phyloP scores from a whole-genome alignment of 2,329 filamentous ascomycete genomes.

The Cladosporium velox region DNA sequence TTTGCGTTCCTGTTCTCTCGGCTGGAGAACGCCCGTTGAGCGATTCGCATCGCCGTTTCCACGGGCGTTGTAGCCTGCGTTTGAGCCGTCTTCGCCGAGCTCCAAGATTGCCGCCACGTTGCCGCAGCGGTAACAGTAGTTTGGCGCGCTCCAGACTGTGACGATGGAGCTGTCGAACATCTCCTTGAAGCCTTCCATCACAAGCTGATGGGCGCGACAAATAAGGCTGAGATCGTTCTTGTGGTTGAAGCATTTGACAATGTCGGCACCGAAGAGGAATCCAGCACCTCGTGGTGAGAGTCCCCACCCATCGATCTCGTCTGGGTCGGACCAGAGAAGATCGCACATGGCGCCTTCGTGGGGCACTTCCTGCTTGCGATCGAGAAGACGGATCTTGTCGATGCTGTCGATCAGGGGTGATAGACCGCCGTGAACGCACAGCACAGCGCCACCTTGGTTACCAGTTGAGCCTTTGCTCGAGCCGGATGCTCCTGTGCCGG shows the following conservation, averaged over 20 bases:
- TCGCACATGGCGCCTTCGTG: constrained; percentile 99
- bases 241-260: constrained; percentile 95
- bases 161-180: constrained; percentile 97
- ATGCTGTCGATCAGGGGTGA: constrained; percentile 89
- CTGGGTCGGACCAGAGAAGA: constrained; percentile 94
- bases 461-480: constrained; percentile 59
- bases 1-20: constrained; percentile 48
- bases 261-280: constrained; percentile 93
- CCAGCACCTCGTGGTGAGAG: constrained; percentile 90
- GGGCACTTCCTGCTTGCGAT: constrained; percentile 96
- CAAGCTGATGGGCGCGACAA: constrained; percentile 90
- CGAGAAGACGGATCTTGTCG: constrained; percentile 91
- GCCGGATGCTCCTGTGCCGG: constrained; percentile 76
- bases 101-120: constrained; percentile 87
- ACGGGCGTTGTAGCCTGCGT: constrained; percentile 49
- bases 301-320: constrained; percentile 97
- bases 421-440: constrained; percentile 93
- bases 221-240: constrained; percentile 90
- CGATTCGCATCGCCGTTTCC: constrained; percentile 69
- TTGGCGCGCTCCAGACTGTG: constrained; percentile 72
- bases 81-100: constrained; percentile 75
- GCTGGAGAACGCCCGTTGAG: constrained; percentile 43
- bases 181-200: constrained; percentile 99
- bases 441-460: constrained; percentile 76
- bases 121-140: constrained; percentile 48